These are phyloP conservation scores for Amaranthus hypochondriacus DNA, from an alignment of 148 eudicot species.

Conservation along the genomic window DNA sequence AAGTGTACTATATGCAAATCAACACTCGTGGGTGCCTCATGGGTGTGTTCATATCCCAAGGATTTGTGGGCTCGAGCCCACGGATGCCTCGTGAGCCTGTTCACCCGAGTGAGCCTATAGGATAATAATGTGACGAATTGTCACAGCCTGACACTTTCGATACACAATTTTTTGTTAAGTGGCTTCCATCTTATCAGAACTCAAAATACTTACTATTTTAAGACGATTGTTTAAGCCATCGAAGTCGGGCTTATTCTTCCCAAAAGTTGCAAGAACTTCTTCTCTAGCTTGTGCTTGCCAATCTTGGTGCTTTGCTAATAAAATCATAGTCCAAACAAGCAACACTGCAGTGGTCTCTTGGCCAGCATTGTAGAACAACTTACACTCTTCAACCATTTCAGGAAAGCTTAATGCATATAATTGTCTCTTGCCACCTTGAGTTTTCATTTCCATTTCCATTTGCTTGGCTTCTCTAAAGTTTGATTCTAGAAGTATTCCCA, in stretches of 20 bases:
- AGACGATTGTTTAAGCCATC: slow-evolving; percentile 25
- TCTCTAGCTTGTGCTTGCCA: slow-evolving; percentile 37
- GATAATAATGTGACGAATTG: no score
- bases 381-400: slow-evolving; percentile 35
- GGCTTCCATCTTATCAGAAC: neutral
- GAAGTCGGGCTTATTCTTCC: slow-evolving; percentile 17
- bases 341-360: slow-evolving; percentile 33
- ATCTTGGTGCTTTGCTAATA: slow-evolving; percentile 26
- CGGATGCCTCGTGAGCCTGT: no score
- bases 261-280: slow-evolving; percentile 33
- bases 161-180: no score
- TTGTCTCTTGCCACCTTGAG: neutral
- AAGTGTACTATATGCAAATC: no score
- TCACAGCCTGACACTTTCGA: no score
- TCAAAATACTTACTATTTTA: slow-evolving; percentile 19
- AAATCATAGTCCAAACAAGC: slow-evolving; percentile 30
- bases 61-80: no score
- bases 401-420: slow-evolving; percentile 17
- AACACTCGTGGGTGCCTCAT: no score
- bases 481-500: slow-evolving; percentile 30
- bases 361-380: slow-evolving; percentile 34
- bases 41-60: no score
- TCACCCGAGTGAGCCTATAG: no score
- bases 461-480: slow-evolving; percentile 17
- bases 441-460: no score